Conservation (phyloP, 169 alveolate species). For the Eimeria falciformis region DNA sequence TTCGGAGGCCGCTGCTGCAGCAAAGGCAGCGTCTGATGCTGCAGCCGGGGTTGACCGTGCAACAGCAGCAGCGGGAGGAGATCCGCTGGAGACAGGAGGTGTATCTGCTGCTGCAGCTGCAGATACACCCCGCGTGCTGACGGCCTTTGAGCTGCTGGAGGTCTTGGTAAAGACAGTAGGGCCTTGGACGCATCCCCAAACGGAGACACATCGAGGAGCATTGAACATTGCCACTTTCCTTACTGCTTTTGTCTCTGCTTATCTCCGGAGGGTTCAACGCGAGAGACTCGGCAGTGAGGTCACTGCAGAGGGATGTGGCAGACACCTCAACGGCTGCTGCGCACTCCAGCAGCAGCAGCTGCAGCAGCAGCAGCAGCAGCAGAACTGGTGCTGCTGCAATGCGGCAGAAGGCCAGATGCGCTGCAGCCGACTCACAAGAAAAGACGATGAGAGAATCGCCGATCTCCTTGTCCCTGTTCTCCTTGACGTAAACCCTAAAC, state of each 20-base stretch:
- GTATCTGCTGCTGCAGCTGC: not conserved
- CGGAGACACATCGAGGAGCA: conserved; percentile 11
- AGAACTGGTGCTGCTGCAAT: conserved; percentile 19
- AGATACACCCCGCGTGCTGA: not conserved
- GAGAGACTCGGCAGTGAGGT: conserved; percentile 48
- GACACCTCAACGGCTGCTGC: conserved; percentile 88
- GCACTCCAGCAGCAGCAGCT: conserved; percentile 74
- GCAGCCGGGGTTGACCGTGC: not conserved
- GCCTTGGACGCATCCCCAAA: conserved; percentile 39
- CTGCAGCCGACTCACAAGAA: conserved; percentile 18
- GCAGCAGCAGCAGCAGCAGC: conserved; percentile 72
- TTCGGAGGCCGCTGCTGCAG: not conserved
- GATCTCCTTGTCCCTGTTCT: conserved; percentile 36
- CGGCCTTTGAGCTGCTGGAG: conserved; percentile 43
- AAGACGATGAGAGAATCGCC: conserved; percentile 35
- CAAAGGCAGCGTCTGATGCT: not conserved
- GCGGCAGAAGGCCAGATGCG: not conserved
- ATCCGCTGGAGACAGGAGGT: not conserved
- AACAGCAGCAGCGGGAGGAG: not conserved
- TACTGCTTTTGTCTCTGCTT: conserved; percentile 29
- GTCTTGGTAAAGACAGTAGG: not conserved
- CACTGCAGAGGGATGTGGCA: conserved; percentile 27
- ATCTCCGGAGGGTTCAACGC: conserved; percentile 49
- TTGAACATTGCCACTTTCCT: conserved; percentile 18
- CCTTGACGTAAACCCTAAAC: conserved; percentile 22